phyloP scores from a whole-genome alignment of 2,329 filamentous ascomycete species.

The Fonsecaea erecta region DNA sequence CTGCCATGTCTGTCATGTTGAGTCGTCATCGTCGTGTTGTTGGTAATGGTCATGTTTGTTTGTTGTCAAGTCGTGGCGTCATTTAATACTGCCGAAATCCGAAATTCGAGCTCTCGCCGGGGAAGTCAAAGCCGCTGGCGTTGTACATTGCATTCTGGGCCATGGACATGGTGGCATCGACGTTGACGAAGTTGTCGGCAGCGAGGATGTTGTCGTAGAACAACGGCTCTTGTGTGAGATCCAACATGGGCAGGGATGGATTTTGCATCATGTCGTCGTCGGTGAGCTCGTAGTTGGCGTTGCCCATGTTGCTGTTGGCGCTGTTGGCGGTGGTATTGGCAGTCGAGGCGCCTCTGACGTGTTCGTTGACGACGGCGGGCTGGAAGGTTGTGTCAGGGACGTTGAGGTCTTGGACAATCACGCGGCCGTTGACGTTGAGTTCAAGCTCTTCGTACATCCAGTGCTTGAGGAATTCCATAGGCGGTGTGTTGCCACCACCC shows the following conservation, averaged over 20 bases:
- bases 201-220: constrained; percentile 19
- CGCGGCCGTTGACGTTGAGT: constrained; percentile 37
- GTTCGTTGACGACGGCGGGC: constrained; percentile 26
- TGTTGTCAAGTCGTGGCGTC: constrained; percentile 12
- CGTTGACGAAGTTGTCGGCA: constrained; percentile 6
- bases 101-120: not conserved
- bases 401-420: constrained; percentile 32
- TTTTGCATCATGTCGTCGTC: constrained; percentile 7
- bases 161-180: constrained; percentile 5
- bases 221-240: constrained; percentile 17
- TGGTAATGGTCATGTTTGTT: constrained; percentile 4
- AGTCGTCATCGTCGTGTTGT: not conserved
- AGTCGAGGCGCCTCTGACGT: constrained; percentile 16
- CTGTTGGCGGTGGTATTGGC: constrained; percentile 11
- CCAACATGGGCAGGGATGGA: constrained; percentile 1
- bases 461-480: constrained; percentile 64
- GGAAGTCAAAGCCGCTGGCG: not conserved
- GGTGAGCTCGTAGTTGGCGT: constrained; percentile 4
- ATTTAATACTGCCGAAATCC: constrained; percentile 5
- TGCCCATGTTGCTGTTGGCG: constrained; percentile 5
- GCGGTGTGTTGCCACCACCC: constrained; percentile 64
- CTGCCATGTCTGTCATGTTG: not conserved
- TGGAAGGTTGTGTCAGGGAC: constrained; percentile 28
- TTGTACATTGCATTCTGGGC: constrained; percentile 12
- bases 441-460: constrained; percentile 66